A percentile compares a stretch with the other conserved stretches of the same genome.
Evolutionary conservation across 2,329 filamentous ascomycete genomes (phyloP).

Genomic region (Remersonia thermophila): DNA sequence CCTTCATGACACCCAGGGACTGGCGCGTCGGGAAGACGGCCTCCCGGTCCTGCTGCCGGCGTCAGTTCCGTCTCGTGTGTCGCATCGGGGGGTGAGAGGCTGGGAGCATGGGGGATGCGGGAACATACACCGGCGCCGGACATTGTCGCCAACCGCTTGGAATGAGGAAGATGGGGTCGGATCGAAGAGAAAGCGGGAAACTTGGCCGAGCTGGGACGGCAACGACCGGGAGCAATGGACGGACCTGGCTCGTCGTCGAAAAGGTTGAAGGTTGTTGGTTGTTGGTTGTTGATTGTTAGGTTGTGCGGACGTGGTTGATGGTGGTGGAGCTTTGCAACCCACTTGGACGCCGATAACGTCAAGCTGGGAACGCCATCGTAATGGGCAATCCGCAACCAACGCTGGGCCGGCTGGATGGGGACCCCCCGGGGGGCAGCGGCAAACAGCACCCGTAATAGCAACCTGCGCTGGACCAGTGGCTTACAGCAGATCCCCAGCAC

Average conservation of each 20-base stretch:
- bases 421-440: too few relatives aligned
- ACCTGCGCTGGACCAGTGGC: too few relatives aligned
- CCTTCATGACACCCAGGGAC: conserved; percentile 93
- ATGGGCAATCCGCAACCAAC: too few relatives aligned
- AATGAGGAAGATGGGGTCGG: neutral
- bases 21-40: conserved; percentile 96
- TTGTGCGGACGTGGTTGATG: too few relatives aligned
- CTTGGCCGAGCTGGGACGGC: too few relatives aligned
- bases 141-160: conserved; percentile 21
- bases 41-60: conserved; percentile 63
- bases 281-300: too few relatives aligned
- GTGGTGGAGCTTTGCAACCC: conserved; percentile 10
- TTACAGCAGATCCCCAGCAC: too few relatives aligned
- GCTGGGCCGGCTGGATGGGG: too few relatives aligned
- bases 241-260: too few relatives aligned
- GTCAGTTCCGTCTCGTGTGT: conserved; percentile 6
- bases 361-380: neutral
- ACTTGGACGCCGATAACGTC: neutral
- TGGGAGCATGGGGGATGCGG: neutral
- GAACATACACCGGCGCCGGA: conserved; percentile 28
- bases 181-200: neutral
- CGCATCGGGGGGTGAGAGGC: conserved; percentile 6
- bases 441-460: too few relatives aligned
- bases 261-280: too few relatives aligned
- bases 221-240: too few relatives aligned